These are phyloP conservation scores for Sorghum bicolor DNA, from an alignment of 176 grass and related monocot genomes.

Conservation along the genomic window Sorghum_bicolor_NCBIv3 NC_012872.2:65454501-65455000, in stretches of 20 bases:
- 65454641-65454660: conserved; percentile 35
- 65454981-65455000: conserved; percentile 93
- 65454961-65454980: conserved; percentile 74
- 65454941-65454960: conserved; percentile 71
- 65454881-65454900: not conserved
- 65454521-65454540: not conserved
- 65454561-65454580: conserved; percentile 53
- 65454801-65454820: conserved; percentile 78
- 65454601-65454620: conserved; percentile 79
- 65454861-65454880: not conserved
- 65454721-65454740: conserved; percentile 21
- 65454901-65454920: conserved; percentile 35
- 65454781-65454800: conserved; percentile 71
- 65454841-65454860: not conserved
- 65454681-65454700: not conserved
- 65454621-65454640: conserved; percentile 20
- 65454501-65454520: not conserved
- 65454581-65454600: conserved; percentile 91
- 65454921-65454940: conserved; percentile 47
- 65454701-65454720: not conserved
- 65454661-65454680: conserved; percentile 8
- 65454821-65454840: conserved; percentile 68
- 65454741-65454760: conserved; percentile 85
- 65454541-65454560: not conserved
- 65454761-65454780: conserved; percentile 75